Base-by-base conservation (phyloP, 2,329 filamentous ascomycete species). In the Aspergillus sp. region DNA sequence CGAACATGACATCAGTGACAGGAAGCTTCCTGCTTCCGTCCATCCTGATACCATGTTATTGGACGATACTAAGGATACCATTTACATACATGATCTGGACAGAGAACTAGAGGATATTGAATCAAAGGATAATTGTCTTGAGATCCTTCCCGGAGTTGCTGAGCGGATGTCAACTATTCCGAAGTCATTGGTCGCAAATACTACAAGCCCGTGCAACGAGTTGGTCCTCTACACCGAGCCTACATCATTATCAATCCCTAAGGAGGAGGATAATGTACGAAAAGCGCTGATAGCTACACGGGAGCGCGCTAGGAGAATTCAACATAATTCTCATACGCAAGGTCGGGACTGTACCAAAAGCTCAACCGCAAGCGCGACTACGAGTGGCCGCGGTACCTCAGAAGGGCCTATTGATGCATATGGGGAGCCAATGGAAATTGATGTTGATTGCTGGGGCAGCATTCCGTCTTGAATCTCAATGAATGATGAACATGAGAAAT, bases 81-180 rank as follows among this genome's bases (percentile, higher is more conserved):
- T 97, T 62, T 97, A 95, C 82, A 92, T 99, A 68, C 89, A 93
- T 80, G 88, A 96, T 76, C 82, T 99, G 9, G 92, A 96, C 72
- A 90, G 90, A 68, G 94, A 98, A 78, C 85, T 98, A 50, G 89
- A 89, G 13, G 87, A 89, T 65, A 80, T 84, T 28, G 86, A 90
- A 62, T 79, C 82, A 51, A 81, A 85, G 45, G 82, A 87, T 58
- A 78, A 81, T 54, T 82, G 84, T 66, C 84, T 96, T 50, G 83
- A 93, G 71, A 92, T 97, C 79, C 84, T 96, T 0, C 88, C 92
- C 0, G 91, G 96, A 72, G 90, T 98, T 57, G 89, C 94, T 73
- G 91, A 90, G 77, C 89, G 91, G 72, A 83, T 98, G 55, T 84
- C 83, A 63, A 83, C 85, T 60, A 89, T 89, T 62, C 91, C 92